These are phyloP conservation scores for Aspergillus versicolor DNA, from an alignment of 2,329 filamentous ascomycete genomes.

Conservation along the genomic window DNA sequence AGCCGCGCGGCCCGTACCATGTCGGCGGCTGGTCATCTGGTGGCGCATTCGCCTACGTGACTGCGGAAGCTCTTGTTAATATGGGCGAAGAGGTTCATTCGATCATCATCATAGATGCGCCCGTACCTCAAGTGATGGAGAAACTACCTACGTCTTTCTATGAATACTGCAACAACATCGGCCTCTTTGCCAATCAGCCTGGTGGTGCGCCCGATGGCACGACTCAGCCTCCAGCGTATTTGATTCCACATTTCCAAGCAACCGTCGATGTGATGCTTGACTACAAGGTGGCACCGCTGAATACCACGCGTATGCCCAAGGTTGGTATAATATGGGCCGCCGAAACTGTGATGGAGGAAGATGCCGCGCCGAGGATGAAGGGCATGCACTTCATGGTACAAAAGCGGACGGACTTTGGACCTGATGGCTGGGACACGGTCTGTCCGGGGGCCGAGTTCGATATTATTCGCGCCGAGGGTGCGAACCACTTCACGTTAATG, in stretches of 20 bases:
- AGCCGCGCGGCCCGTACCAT: conserved; percentile 53
- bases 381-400: conserved; percentile 4
- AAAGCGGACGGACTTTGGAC: conserved; percentile 4
- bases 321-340: conserved; percentile 4
- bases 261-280: conserved; percentile 6
- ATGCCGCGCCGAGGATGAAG: background rate
- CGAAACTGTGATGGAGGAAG: background rate
- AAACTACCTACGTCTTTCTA: background rate
- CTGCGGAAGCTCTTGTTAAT: conserved; percentile 56
- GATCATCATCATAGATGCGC: conserved; percentile 64
- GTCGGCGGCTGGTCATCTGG: conserved; percentile 69
- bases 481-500: conserved; percentile 6
- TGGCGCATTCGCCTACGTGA: conserved; percentile 65
- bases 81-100: conserved; percentile 53
- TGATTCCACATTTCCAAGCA: conserved; percentile 4
- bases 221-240: background rate
- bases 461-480: background rate
- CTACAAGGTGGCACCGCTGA: background rate
- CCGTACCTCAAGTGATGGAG: conserved; percentile 48
- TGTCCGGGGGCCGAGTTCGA: background rate
- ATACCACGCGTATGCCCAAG: conserved; percentile 1
- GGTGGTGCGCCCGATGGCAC: background rate
- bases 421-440: background rate
- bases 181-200: conserved; percentile 1
- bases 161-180: conserved; percentile 1